A percentile compares a stretch with the other conserved stretches of the same genome.
Conservation (phyloP, 2,329 filamentous ascomycete genomes). For the Colletotrichum coccodes region DNA sequence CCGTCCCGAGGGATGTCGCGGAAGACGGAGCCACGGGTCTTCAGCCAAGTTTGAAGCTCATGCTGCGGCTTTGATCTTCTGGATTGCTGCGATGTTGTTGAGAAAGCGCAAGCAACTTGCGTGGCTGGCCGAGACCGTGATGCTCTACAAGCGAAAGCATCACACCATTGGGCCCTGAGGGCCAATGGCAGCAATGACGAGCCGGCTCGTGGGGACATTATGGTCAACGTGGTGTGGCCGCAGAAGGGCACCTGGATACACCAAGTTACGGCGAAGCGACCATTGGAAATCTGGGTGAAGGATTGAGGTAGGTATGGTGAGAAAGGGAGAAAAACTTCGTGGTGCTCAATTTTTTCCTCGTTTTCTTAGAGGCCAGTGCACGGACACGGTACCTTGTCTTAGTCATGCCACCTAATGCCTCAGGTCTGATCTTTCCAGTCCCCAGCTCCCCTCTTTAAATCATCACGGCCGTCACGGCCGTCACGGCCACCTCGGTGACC, state of each 20-base stretch:
- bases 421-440: not conserved
- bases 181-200: slow-evolving; percentile 28
- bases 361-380: slow-evolving; percentile 19
- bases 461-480: not conserved
- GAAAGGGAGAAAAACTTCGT: not conserved
- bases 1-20: slow-evolving; percentile 25
- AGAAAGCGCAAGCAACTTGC: slow-evolving; percentile 43
- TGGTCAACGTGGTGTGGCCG: slow-evolving; percentile 13
- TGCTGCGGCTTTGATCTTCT: slow-evolving; percentile 50
- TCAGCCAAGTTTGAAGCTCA: slow-evolving; percentile 50
- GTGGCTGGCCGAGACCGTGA: slow-evolving; percentile 8
- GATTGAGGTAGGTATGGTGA: not conserved
- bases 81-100: slow-evolving; percentile 49
- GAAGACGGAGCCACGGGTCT: slow-evolving; percentile 30
- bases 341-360: slow-evolving; percentile 7
- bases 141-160: slow-evolving; percentile 4
- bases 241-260: slow-evolving; percentile 12
- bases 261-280: slow-evolving; percentile 11
- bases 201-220: slow-evolving; percentile 22
- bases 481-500: no score
- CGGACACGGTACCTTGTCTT: slow-evolving; percentile 4
- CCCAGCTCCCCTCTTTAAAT: not conserved
- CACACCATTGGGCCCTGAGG: slow-evolving; percentile 23
- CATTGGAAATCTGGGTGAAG: slow-evolving; percentile 4
- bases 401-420: not conserved